These are phyloP conservation scores for Phaffomyces antillensis DNA, from an alignment of 805 yeast genomes.

Conservation along the genomic window DNA sequence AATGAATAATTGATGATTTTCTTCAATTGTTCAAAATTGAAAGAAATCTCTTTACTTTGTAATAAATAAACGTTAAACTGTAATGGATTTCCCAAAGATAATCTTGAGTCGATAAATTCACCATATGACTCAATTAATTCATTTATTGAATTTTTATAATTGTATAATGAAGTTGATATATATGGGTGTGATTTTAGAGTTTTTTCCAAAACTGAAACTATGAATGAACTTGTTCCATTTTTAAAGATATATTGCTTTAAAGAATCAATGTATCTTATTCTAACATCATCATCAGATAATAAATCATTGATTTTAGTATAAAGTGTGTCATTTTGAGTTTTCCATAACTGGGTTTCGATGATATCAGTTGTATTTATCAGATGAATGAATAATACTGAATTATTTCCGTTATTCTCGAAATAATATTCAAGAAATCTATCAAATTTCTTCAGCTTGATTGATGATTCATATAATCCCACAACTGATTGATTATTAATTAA, in stretches of 20 bases:
- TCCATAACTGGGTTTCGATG: constrained; percentile 11
- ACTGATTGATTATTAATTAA: constrained; percentile 31
- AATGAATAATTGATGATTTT: constrained; percentile 19
- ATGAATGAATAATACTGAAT: constrained; percentile 8
- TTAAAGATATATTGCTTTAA: constrained; percentile 3
- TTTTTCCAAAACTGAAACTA: constrained; percentile 5
- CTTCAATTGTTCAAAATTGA: constrained; percentile 11
- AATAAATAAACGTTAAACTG: constrained; percentile 32
- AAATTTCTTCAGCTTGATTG: constrained; percentile 16
- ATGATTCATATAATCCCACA: constrained; percentile 25
- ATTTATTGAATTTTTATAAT: constrained; percentile 10
- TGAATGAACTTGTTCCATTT: constrained; percentile 1
- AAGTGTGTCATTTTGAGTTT: constrained; percentile 1
- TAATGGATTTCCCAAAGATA: constrained; percentile 43
- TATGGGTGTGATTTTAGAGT: constrained; percentile 14
- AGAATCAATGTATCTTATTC: constrained; percentile 3
- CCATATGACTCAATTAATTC: constrained; percentile 25
- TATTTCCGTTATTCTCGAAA: constrained; percentile 9
- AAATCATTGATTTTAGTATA: constrained; percentile 4
- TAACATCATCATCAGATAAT: constrained; percentile 4
- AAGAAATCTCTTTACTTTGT: constrained; percentile 2
- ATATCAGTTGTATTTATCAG: constrained; percentile 11
- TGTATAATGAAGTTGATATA: neutral
- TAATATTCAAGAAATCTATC: constrained; percentile 18
- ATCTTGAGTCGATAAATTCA: constrained; percentile 26